phyloP scores from a whole-genome alignment of 225 moss, liverwort and hornwort genomes.

The Sphagnum contortum region DNA sequence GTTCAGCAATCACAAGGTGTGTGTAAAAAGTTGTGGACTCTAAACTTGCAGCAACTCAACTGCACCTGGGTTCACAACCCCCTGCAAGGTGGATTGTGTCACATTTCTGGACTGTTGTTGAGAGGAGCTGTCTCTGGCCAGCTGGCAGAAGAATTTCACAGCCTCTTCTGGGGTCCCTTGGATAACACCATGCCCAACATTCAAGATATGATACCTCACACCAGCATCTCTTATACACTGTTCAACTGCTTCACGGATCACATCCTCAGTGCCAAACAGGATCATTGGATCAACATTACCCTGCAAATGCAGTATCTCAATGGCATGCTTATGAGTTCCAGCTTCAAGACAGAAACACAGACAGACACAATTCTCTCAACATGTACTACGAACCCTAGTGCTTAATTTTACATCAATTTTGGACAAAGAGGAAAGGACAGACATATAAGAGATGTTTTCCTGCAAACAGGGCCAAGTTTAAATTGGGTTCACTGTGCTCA shows the following conservation, averaged over 20 bases:
- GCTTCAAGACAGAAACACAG: too few species aligned
- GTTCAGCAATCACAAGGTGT: too few species aligned
- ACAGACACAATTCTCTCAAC: too few species aligned
- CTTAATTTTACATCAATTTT: too few species aligned
- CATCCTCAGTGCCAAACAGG: conserved; percentile 70
- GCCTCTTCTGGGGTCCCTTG: conserved; percentile 90
- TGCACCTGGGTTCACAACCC: conserved; percentile 9
- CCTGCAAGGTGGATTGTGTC: conserved; percentile 1
- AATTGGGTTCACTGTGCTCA: too few species aligned
- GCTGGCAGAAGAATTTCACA: conserved; percentile 66
- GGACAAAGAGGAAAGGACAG: too few species aligned
- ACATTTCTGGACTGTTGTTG: background rate
- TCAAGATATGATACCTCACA: conserved; percentile 54
- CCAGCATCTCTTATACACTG: conserved; percentile 62
- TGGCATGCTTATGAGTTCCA: too few species aligned
- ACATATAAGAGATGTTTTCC: too few species aligned
- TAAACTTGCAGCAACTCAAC: conserved; percentile 40
- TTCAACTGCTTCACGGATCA: conserved; percentile 62
- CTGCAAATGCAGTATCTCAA: conserved; percentile 14
- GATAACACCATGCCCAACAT: conserved; percentile 93
- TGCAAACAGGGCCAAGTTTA: too few species aligned
- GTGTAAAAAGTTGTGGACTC: background rate
- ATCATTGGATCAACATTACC: conserved; percentile 95
- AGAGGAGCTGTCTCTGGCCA: conserved; percentile 60
- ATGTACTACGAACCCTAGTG: too few species aligned